Evolutionary conservation across 73 alveolate genomes (phyloP), one percentile per base, ranked within the genome.

Genomic region (Paraurostyla sp.): DNA sequence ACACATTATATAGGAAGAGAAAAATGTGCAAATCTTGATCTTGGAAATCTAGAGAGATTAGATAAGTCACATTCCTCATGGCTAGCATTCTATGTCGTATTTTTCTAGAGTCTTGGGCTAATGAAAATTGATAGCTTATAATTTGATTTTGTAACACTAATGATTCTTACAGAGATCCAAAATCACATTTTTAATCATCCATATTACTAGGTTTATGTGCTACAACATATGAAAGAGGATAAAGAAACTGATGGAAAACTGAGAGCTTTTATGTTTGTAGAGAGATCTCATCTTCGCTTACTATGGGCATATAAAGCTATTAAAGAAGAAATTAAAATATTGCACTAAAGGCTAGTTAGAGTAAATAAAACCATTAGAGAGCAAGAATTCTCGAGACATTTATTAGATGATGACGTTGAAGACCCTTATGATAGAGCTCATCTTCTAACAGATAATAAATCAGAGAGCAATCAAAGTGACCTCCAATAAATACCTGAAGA

Each of bases 251-350:
- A 78, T 78, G 76, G 78, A 22, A 52, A 51, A 46, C 30, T 78
- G 20, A 78, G 89, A 78, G 89, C 65, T 2, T 52, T 78, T 35
- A 49, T 52, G 4, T 78, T n/a, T 52, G 78, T 78, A 36, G 89
- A 78, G 80, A 13, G 40, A 50, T 32, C 52, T 20, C 89, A 78
- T 51, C 29, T 78, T 30, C 29, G 50, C n/a, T 51, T 13, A 36
- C 50, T 78, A 33, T 78, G 89, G 89, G 27, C 76, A 23, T 78
- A 43, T 51, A 78, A 78, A 36, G 78, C 76, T 2, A 78, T 78
- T 20, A 78, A 78, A 54, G 52, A 78, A 78, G 80, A 78, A 43
- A 78, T 78, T 78, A 78, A 78, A 60, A 78, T 78, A 23, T 27
- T 78, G 32, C 89, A 78, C 59, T 22, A 30, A 11, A 50, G 78